phyloP scores from a whole-genome alignment of 2,329 filamentous ascomycete genomes.

The Nigrograna mackinnonii region DNA sequence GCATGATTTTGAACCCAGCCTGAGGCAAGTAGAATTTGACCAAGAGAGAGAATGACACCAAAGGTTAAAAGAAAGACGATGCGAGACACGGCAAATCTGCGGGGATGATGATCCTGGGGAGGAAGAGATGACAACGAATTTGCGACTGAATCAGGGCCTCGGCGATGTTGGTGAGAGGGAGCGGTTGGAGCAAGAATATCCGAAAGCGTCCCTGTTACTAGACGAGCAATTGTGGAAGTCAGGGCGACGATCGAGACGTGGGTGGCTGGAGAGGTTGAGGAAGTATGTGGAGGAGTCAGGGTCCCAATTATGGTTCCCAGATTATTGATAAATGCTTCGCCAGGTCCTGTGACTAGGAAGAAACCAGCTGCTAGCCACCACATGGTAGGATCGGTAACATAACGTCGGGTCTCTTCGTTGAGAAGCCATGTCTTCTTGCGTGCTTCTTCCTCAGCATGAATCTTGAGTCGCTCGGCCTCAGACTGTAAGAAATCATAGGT shows the following conservation, averaged over 20 bases:
- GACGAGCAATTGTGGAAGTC: slow-evolving; percentile 85
- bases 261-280: slow-evolving; percentile 70
- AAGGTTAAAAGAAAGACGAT: slow-evolving; percentile 79
- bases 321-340: slow-evolving; percentile 98
- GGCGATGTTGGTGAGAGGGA: slow-evolving; percentile 60
- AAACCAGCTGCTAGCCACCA: slow-evolving; percentile 92
- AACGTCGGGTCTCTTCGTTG: slow-evolving; percentile 86
- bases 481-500: slow-evolving; percentile 49
- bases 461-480: slow-evolving; percentile 50
- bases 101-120: slow-evolving; percentile 17
- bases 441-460: slow-evolving; percentile 56
- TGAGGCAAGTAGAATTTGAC: slow-evolving; percentile 77
- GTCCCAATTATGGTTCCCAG: slow-evolving; percentile 91
- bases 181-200: slow-evolving; percentile 74
- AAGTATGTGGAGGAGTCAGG: slow-evolving; percentile 67
- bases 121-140: slow-evolving; percentile 43
- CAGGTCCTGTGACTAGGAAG: slow-evolving; percentile 89
- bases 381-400: slow-evolving; percentile 89
- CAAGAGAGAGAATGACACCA: slow-evolving; percentile 70
- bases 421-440: slow-evolving; percentile 88
- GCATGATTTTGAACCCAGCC: slow-evolving; percentile 74
- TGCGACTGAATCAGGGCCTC: slow-evolving; percentile 48
- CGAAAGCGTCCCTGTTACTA: slow-evolving; percentile 86
- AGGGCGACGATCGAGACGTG: slow-evolving; percentile 93
- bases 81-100: slow-evolving; percentile 69